Percentiles rank a stretch among this genome's conserved stretches.
These are phyloP conservation scores for Venustampulla echinocandica DNA, from an alignment of 495 filamentous ascomycete species.

Conservation along the genomic window DNA sequence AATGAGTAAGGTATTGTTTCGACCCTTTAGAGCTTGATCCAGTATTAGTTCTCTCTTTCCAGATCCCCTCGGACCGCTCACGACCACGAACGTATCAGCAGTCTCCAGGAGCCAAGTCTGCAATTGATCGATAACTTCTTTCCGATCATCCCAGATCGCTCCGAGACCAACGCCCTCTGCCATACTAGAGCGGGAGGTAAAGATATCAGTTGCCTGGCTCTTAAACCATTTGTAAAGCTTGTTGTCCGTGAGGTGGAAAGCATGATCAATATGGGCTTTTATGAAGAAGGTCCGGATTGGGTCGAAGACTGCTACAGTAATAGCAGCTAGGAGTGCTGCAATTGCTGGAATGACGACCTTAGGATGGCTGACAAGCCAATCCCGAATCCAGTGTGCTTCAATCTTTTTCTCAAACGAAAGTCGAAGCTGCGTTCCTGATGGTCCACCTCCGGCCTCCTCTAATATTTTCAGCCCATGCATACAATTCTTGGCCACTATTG, in stretches of 20 bases:
- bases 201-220: slow-evolving; percentile 63
- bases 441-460: slow-evolving; percentile 59
- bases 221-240: slow-evolving; percentile 70
- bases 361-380: slow-evolving; percentile 87
- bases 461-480: slow-evolving; percentile 73
- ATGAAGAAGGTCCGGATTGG: slow-evolving; percentile 89
- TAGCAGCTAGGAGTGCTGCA: slow-evolving; percentile 68
- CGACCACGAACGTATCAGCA: slow-evolving; percentile 84
- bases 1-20: slow-evolving; percentile 73
- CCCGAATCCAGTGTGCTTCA: slow-evolving; percentile 67
- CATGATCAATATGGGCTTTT: slow-evolving; percentile 71
- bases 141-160: slow-evolving; percentile 82
- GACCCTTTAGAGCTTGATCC: slow-evolving; percentile 69
- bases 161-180: slow-evolving; percentile 61
- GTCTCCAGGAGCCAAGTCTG: slow-evolving; percentile 82
- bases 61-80: slow-evolving; percentile 85
- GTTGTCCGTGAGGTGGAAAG: slow-evolving; percentile 64
- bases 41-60: slow-evolving; percentile 84
- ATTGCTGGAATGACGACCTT: slow-evolving; percentile 76
- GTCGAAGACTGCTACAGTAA: slow-evolving; percentile 88
- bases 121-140: slow-evolving; percentile 68
- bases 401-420: slow-evolving; percentile 73
- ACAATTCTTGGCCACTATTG: slow-evolving; percentile 86
- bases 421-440: slow-evolving; percentile 61
- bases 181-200: slow-evolving; percentile 45